Evolutionary conservation across 805 yeast species (phyloP), one percentile per base, ranked within the genome.

Genomic region (Candida oleophila): DNA sequence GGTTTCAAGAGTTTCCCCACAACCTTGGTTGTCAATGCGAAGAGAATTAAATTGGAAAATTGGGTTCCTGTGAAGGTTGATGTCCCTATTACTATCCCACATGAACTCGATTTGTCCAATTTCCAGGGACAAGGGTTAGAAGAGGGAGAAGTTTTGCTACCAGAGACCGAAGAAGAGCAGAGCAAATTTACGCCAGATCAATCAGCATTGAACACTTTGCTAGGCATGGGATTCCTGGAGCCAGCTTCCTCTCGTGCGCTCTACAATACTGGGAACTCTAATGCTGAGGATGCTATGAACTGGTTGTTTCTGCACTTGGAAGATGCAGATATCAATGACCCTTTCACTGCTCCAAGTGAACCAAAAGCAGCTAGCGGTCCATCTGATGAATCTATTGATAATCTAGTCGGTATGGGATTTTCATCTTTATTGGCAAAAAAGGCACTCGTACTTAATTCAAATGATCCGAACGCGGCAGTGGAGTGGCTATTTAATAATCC

Each of bases 241-340:
- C 74, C 76, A 19, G 76, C 92, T 42, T 74, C 84, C 38, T 71
- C 71, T 25, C 80, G 83, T 54, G 96, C 92, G 0, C 69, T 92
- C 32, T 84, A 74, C 55, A 67, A 78, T 18, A 89, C 96, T 0
- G 92, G 89, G 0, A 90, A 90, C 55, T 53, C 64, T 0, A 58
- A 70, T 49, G 65, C 68, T 0, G 97, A 92, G 52, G 74, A 75
- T 4, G 96, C 97, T 0, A 83, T 87, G 87, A 87, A 89, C 55
- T 89, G 97, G 96, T 61, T 94, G 4, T 85, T 94, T 59, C 86
- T 78, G 18, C 96, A 91, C 59, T 81, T 89, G 84, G 97, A 91
- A 20, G 97, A 89, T 62, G 61, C 83, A 1, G 86, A 80, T 56
- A 77, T 91, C 38, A 95, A 91, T 61, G 81, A 67, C 4, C 85